Base-by-base conservation (phyloP, 371 early-diverging fungal genomes). In the Rhizopus sp. region DNA sequence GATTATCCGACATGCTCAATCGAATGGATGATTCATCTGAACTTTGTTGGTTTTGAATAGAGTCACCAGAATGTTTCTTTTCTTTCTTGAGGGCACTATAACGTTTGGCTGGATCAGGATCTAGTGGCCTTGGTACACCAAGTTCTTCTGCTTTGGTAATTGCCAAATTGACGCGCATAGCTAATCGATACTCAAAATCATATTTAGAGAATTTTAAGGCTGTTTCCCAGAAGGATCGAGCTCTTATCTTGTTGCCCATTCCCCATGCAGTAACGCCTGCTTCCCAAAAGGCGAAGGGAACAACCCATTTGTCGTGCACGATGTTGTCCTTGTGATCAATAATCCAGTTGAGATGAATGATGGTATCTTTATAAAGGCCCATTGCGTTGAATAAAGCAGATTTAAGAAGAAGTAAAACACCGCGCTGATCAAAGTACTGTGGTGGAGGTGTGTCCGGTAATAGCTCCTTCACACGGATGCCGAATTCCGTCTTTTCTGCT, bases 231-330 rank as follows among this genome's bases (percentile, higher is more conserved):
- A 79, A 74, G 10, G 64, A 31, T 23, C 72, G 47, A 50, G 69
- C 67, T 10, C 75, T 69, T 13, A 53, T 57, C 49, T 72, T 79
- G 51, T 79, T 69, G 38, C 71, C 74, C 55, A 76, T 50, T 29
- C 79, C 76, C 76, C 79, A 78, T 1, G 75, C 65, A 0, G 73
- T 73, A 1, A 78, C 75, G 52, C 78, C 78, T 6, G 78, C 78
- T 49, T 78, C 73, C 82, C 84, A 86, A 41, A 70, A 82, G 5
- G 86, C 80, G 64, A 80, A 86, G 6, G 86, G 86, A 0, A 81
- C 73, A 12, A 84, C 71, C 82, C 82, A 86, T 44, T 76, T 82
- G 50, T 84, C 86, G 0, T 68, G 62, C 5, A 44, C 45, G 33
- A 82, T 77, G n/a, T 73, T 69, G 3, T 72, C 70, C 33, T 78